phyloP scores from a whole-genome alignment of 306 rosid species.

The Quercus robur region DNA sequence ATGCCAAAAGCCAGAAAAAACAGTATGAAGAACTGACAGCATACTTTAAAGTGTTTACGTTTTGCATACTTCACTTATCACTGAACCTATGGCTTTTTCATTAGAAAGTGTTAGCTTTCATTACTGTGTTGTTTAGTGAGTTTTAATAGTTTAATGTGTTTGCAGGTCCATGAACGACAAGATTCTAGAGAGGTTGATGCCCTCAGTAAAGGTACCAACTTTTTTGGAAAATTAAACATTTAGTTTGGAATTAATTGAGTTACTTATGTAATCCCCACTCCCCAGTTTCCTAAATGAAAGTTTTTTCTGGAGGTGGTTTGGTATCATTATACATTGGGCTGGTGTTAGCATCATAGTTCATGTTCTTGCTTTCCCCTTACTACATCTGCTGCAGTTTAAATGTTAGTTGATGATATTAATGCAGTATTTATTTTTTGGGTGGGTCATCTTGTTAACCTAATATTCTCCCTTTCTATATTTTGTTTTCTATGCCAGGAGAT shows the following conservation, averaged over 20 bases:
- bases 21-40: too few species aligned
- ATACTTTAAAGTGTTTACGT: not conserved
- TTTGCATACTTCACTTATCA: not conserved
- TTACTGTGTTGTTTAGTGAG: not conserved
- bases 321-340: not conserved
- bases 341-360: not conserved
- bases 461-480: not conserved
- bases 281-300: not conserved
- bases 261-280: not conserved
- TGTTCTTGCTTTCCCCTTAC: not conserved
- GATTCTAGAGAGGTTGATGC: conserved; percentile 82
- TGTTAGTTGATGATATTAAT: not conserved
- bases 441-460: not conserved
- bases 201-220: conserved; percentile 76
- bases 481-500: conserved; percentile 61
- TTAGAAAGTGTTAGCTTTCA: not conserved
- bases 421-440: not conserved
- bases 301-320: not conserved
- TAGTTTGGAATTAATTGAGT: not conserved
- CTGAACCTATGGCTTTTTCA: not conserved
- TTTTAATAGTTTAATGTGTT: conserved; percentile 19
- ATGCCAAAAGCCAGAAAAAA: not conserved
- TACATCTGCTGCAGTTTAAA: not conserved
- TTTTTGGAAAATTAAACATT: not conserved
- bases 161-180: conserved; percentile 78